A percentile compares a stretch with the other conserved stretches of the same genome.
phyloP scores from a whole-genome alignment of 2,329 filamentous ascomycete genomes.

The Colletotrichum sp. region DNA sequence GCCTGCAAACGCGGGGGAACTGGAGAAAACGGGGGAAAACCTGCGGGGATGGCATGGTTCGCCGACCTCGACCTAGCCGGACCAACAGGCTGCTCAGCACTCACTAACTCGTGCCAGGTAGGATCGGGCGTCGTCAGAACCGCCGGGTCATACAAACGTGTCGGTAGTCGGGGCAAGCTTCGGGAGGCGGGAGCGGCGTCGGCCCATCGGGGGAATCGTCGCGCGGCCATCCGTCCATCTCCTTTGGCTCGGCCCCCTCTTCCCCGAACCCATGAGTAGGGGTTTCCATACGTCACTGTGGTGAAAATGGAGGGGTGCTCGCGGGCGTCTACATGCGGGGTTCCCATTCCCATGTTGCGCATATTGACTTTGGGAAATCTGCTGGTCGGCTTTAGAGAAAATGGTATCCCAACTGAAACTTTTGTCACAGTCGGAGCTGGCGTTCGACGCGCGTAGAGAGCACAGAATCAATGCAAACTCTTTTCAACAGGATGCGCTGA shows the following conservation, averaged over 20 bases:
- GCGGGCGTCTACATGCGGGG: not conserved
- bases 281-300: conserved; percentile 4
- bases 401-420: not conserved
- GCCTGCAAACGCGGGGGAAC: conserved; percentile 1
- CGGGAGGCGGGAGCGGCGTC: not conserved
- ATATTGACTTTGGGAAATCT: not conserved
- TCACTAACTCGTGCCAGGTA: not conserved
- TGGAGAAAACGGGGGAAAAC: not conserved
- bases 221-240: not conserved
- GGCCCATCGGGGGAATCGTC: conserved; percentile 6
- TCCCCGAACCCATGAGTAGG: not conserved
- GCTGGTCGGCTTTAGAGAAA: not conserved
- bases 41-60: conserved; percentile 1
- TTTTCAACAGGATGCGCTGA: conserved; percentile 18
- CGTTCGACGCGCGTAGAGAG: conserved; percentile 8
- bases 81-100: not conserved
- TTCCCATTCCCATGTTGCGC: not conserved
- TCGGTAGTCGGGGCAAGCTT: conserved; percentile 2
- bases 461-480: conserved; percentile 19
- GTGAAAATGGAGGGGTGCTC: not conserved
- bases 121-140: conserved; percentile 6
- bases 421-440: not conserved
- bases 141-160: not conserved
- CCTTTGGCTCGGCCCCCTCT: not conserved
- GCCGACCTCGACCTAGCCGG: not conserved